Base-by-base conservation (phyloP, 1,284 basidiomycete genomes). In the Thecaphora thlaspeos region DNA sequence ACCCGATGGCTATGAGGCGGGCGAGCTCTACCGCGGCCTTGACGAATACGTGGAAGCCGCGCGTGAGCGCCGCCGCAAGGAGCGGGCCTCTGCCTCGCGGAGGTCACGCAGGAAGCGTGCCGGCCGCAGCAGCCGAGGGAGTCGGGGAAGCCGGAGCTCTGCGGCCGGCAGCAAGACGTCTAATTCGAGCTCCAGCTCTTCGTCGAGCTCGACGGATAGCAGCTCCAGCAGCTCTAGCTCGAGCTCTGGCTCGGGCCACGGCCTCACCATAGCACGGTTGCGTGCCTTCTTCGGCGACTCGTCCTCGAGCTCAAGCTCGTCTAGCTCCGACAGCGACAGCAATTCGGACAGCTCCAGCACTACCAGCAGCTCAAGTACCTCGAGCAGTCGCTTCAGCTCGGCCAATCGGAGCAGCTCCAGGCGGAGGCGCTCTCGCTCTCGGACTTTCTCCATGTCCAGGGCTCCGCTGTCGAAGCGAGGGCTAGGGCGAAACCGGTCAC, bases 281-380 rank as follows among this genome's bases (percentile, higher is more conserved):
- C 62, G 68, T 34, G 73, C 75, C 22, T 68, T 76, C 43, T 76
- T 76, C 42, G 74, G 73, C n/a, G 69, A 71, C 41, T 52, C 46
- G n/a, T 61, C 57, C 10, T 42, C 38, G 28, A 58, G 57, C 48
- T 68, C 67, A 1, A 60, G 59, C 49, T 68, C 67, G 2, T 56
- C 54, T n/a, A 65, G 54, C 24, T 62, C 59, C 24, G 57, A 53
- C 17, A 48, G 44, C 3, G 41, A 32, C 14, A 45, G 42, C 41
- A 36, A 46, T 32, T 55, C 54, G 0, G 55, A 51, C n/a, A 46
- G 48, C n/a, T 61, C 56, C n/a, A 58, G 52, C 9, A 36, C 51
- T 9, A 45, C 47, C 28, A 54, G 51, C 2, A 64, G 61, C 2
- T 68, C 65, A 11, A 47, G 56, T 1, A 55, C 56, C 1, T 53